Evolutionary conservation across 2,329 filamentous ascomycete species (phyloP), one percentile per base, ranked within the genome.

Genomic region (Cordyceps fumosorosea): DNA sequence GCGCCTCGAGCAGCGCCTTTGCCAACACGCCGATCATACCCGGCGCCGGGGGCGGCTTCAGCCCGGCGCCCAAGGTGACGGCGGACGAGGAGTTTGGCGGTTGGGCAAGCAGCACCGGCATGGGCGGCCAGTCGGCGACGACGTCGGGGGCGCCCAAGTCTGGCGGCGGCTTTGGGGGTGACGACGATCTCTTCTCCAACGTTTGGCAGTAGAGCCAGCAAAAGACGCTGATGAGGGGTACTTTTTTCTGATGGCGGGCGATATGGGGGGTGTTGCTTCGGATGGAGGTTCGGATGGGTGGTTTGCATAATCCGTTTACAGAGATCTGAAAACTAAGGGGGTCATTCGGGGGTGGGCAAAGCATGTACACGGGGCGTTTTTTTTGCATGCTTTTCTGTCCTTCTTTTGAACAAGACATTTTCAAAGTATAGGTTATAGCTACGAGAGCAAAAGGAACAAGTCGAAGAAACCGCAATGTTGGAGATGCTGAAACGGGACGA

Each of bases 81-180:
- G 89, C 90, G 0, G 93, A 98, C 69, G 93, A 98, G 74, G 93
- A 98, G 71, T 98, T 97, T 77, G 93, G 93, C 22, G 93, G 93
- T 14, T 98, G 93, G 93, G 87, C 90, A 54, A 96, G 91, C 81
- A 77, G 88, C 83, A 70, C 83, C 67, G 68, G 80, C 76, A 44
- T 76, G 80, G 0, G 72, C 16, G 48, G 56, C 16, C 45, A 75
- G 37, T 70, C 78, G 14, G 29, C 53, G 29, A 32, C 22, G 72
- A 72, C 50, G 74, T 73, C 55, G 74, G 74, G 26, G 71, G 40
- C 75, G 32, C 76, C 81, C 55, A 84, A 89, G 75, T 78, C 87
- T 40, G 77, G 81, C 24, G 84, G 84, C 16, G 84, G 84, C 16
- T 84, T 88, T 67, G 86, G 84, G 22, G 85, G 81, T 59, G 87